Percentiles rank a stretch among this genome's conserved stretches.
Evolutionary conservation across 2,329 filamentous ascomycete species (phyloP).

Genomic region (Diatrype stigma): DNA sequence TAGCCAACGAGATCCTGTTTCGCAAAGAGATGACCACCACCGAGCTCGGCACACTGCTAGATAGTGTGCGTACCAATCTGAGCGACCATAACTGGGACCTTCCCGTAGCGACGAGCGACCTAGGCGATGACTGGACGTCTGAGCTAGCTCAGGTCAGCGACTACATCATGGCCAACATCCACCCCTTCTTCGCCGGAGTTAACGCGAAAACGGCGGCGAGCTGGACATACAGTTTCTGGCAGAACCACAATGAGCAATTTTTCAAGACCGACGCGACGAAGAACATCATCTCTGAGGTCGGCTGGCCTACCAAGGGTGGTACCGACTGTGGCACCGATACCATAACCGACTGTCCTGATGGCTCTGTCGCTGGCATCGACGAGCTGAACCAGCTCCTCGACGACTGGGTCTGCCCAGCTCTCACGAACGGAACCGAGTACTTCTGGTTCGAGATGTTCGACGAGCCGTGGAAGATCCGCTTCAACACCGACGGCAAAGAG

Average conservation of each 20-base stretch:
- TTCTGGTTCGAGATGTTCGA: slow-evolving; percentile 99
- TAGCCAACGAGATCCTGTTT: slow-evolving; percentile 76
- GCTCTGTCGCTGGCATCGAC: slow-evolving; percentile 71
- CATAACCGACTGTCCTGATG: slow-evolving; percentile 53
- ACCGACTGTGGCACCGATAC: slow-evolving; percentile 63
- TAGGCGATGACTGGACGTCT: slow-evolving; percentile 81
- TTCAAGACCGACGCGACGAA: slow-evolving; percentile 59
- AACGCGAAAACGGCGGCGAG: slow-evolving; percentile 60
- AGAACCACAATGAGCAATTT: slow-evolving; percentile 60
- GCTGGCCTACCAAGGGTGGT: slow-evolving; percentile 83
- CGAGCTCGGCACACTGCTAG: slow-evolving; percentile 60
- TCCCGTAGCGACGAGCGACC: slow-evolving; percentile 80
- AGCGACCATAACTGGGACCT: slow-evolving; percentile 62
- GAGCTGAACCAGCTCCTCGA: slow-evolving; percentile 85
- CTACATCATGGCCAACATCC: slow-evolving; percentile 93
- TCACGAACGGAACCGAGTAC: slow-evolving; percentile 82
- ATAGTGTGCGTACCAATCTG: slow-evolving; percentile 68
- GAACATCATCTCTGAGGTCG: slow-evolving; percentile 85
- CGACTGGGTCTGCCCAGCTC: slow-evolving; percentile 75
- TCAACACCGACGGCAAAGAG: slow-evolving; percentile 62
- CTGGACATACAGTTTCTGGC: slow-evolving; percentile 86
- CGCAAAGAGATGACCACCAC: slow-evolving; percentile 68
- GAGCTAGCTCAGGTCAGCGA: slow-evolving; percentile 69
- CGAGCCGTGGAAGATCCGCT: slow-evolving; percentile 86
- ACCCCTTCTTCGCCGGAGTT: slow-evolving; percentile 89